These are phyloP conservation scores for Apiotrichum veenhuisii DNA, from an alignment of 1,284 basidiomycete species.

Conservation along the genomic window DNA sequence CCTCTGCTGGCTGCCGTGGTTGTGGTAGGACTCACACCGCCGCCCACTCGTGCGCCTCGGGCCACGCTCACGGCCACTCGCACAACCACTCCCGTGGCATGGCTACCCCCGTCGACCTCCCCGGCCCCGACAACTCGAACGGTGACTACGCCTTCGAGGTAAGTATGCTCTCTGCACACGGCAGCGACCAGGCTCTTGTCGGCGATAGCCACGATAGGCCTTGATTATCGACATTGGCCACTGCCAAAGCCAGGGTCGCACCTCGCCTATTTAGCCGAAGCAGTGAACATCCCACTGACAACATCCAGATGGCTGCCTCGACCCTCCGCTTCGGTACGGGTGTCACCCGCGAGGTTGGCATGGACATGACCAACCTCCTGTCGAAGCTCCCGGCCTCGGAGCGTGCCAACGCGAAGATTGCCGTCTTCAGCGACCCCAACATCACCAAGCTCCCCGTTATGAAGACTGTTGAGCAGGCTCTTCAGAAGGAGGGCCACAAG, in stretches of 20 bases:
- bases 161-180: conserved; percentile 18
- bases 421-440: conserved; percentile 87
- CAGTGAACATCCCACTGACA: conserved; percentile 8
- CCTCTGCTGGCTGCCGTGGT: conserved; percentile 42
- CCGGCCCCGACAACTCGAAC: conserved; percentile 53
- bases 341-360: conserved; percentile 81
- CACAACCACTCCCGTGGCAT: conserved; percentile 41
- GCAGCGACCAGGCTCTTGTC: not conserved
- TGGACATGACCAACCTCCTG: conserved; percentile 40
- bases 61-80: not conserved
- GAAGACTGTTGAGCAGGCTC: conserved; percentile 57
- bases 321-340: conserved; percentile 86
- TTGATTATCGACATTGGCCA: no score
- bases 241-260: no score
- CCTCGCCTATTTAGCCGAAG: conserved; percentile 1
- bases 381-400: conserved; percentile 30
- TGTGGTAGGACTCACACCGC: conserved; percentile 38
- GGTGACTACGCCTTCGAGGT: conserved; percentile 97
- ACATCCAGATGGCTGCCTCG: conserved; percentile 73
- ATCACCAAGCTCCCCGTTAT: conserved; percentile 77
- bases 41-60: conserved; percentile 16
- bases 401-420: conserved; percentile 60
- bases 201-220: no score
- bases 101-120: conserved; percentile 75
- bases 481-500: conserved; percentile 45